These are phyloP conservation scores for Priceomyces carsonii DNA, from an alignment of 805 yeast genomes.

Conservation along the genomic window DNA sequence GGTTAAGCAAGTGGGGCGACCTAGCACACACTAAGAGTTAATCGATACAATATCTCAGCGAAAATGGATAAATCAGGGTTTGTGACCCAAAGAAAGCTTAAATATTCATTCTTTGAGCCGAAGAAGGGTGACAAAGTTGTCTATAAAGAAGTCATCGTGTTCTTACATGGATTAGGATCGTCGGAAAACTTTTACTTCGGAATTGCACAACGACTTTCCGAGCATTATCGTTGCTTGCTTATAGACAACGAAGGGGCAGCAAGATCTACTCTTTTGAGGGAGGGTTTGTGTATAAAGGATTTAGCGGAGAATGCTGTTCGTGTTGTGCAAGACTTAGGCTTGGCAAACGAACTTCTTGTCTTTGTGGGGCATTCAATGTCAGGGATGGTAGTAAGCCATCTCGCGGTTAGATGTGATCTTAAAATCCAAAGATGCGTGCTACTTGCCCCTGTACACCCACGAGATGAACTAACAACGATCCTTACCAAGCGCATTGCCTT, in stretches of 20 bases:
- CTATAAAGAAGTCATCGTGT: conserved; percentile 5
- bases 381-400: conserved; percentile 14
- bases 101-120: too few species aligned
- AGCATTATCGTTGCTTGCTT: conserved; percentile 5
- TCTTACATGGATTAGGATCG: conserved; percentile 14
- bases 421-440: conserved; percentile 3
- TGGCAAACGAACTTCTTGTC: conserved; percentile 1
- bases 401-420: conserved; percentile 5
- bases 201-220: conserved; percentile 7
- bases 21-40: too few species aligned
- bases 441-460: conserved; percentile 15
- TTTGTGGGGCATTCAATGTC: conserved; percentile 15
- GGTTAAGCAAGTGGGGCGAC: too few species aligned
- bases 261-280: conserved; percentile 4
- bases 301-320: conserved; percentile 8
- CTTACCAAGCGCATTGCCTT: conserved; percentile 8
- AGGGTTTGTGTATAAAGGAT: conserved; percentile 5
- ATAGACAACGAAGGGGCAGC: conserved; percentile 13
- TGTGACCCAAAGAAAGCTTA: too few species aligned
- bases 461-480: conserved; percentile 5
- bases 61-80: too few species aligned
- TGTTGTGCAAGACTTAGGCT: conserved; percentile 3
- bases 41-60: too few species aligned
- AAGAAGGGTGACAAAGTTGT: too few species aligned
- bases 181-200: conserved; percentile 12